These are phyloP conservation scores for Coemansia sp. DNA, from an alignment of 192 early-diverging fungal genomes.

Conservation along the genomic window DNA sequence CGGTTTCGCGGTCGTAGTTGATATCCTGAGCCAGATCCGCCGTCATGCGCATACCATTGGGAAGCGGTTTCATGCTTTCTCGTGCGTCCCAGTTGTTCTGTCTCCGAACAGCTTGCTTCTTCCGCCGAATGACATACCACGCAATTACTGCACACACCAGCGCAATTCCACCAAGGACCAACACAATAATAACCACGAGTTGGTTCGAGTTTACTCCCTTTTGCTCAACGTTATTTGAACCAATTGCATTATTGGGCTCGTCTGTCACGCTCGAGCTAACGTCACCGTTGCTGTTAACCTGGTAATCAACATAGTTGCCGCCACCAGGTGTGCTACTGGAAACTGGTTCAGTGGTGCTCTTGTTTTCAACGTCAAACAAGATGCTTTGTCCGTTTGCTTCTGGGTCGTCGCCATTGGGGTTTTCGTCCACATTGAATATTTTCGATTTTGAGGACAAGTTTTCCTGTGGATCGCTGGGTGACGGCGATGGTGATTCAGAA, in stretches of 20 bases:
- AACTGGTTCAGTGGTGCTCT: no score
- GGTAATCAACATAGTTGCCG: constrained; percentile 3
- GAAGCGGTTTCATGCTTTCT: constrained; percentile 5
- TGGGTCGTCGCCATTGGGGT: not conserved
- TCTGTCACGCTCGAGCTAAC: not conserved
- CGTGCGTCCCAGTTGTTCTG: constrained; percentile 10
- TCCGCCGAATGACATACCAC: constrained; percentile 8
- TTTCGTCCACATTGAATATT: no score
- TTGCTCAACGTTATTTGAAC: no score
- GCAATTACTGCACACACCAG: constrained; percentile 6
- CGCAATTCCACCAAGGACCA: not conserved
- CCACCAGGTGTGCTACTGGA: not conserved
- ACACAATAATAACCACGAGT: not conserved
- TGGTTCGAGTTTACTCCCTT: constrained; percentile 1
- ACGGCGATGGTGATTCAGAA: no score
- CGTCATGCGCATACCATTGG: constrained; percentile 1
- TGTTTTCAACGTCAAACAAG: not conserved
- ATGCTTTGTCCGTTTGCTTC: not conserved
- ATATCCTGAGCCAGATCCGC: not conserved
- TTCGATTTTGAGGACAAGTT: no score
- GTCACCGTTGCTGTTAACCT: not conserved
- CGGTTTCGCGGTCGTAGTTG: not conserved
- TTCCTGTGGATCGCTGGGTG: no score
- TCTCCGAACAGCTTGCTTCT: not conserved
- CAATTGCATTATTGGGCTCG: not conserved